Evolutionary conservation across 495 filamentous ascomycete genomes (phyloP), one percentile per base, ranked within the genome.

Genomic region (Penicillium paradoxum): DNA sequence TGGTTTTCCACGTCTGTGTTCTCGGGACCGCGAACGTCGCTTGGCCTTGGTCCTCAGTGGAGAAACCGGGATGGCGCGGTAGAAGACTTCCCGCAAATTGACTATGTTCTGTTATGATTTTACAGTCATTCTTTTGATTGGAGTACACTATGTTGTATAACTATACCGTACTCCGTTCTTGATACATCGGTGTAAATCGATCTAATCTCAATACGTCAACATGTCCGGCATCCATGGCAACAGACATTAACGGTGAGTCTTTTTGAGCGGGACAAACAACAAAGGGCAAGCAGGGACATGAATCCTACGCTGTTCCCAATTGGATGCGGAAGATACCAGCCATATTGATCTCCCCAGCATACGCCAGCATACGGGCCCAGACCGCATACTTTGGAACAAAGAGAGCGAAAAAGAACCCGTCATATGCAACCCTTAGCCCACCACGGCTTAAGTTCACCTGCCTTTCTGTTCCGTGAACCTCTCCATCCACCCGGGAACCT

Each of bases 401-500:
- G 49, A 49, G 13, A 46, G 3, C 24, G 7, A 18, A 49, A 49
- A 11, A 9, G 33, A 51, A 51, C 49, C 21, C 38, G 13, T 51
- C 49, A 51, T 42, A 51, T 51, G 49, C 38, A 43, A 4, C 27
- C 19, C 46, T 18, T 8, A 37, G 45, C 33, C n/a, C 45, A 47
- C n/a, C 45, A 47, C 38, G 53, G 53, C 54, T 57, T 57, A 57
- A 54, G 50, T 50, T 57, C 43, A 54, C 53, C 39, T 39, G 46
- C 24, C 22, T 45, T 32, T 46, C 54, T 42, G 50, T 61, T n/a
- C 46, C 46, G 62, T 55, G 53, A 64, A 64, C 58, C 53, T 54
- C 29, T 61, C 58, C 55, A 55, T 54, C 52, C 19, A 45, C 40
- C 58, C 55, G 45, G 4, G 62, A 64, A 59, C 55, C 62, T 64